phyloP scores from a whole-genome alignment of 768 basidiomycete genomes.

The Pleurotus pulmonarius region DNA sequence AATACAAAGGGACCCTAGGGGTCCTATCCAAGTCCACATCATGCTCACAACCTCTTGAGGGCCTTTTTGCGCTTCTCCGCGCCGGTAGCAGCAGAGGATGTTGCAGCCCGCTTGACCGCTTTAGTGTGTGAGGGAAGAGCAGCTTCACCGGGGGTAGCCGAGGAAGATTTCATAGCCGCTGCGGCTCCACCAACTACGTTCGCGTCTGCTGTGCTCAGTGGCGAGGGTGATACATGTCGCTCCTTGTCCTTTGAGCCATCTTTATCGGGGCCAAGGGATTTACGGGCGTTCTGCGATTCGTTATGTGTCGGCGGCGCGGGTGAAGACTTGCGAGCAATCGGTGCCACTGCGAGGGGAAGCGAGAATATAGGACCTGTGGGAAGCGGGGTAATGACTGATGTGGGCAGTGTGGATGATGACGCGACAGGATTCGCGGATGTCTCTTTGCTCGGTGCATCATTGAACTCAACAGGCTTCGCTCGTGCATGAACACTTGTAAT shows the following conservation, averaged over 20 bases:
- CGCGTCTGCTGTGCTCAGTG: slow-evolving; percentile 67
- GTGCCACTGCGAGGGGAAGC: slow-evolving; percentile 27
- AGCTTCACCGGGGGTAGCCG: slow-evolving; percentile 24
- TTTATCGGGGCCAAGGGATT: slow-evolving; percentile 25
- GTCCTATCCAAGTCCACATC: background rate
- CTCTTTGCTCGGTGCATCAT: slow-evolving; percentile 34
- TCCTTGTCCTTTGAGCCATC: slow-evolving; percentile 44
- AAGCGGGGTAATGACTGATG: slow-evolving; percentile 16
- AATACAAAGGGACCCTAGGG: background rate
- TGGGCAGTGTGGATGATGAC: slow-evolving; percentile 21
- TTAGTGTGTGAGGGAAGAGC: slow-evolving; percentile 43
- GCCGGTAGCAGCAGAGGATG: slow-evolving; percentile 44
- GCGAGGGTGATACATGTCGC: slow-evolving; percentile 64
- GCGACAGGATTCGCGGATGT: slow-evolving; percentile 27
- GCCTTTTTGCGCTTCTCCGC: slow-evolving; percentile 90
- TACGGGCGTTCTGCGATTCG: slow-evolving; percentile 32
- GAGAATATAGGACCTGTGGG: slow-evolving; percentile 28
- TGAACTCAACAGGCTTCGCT: slow-evolving; percentile 69
- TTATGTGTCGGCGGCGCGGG: slow-evolving; percentile 33
- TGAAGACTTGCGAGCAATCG: slow-evolving; percentile 37
- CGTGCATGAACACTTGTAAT: slow-evolving; percentile 91
- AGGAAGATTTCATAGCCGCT: slow-evolving; percentile 27
- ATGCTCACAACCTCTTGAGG: slow-evolving; percentile 62
- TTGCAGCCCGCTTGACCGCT: slow-evolving; percentile 66
- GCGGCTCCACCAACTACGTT: slow-evolving; percentile 46